Evolutionary conservation across 805 yeast species (phyloP).

Genomic region (Yamadazyma sp.): DNA sequence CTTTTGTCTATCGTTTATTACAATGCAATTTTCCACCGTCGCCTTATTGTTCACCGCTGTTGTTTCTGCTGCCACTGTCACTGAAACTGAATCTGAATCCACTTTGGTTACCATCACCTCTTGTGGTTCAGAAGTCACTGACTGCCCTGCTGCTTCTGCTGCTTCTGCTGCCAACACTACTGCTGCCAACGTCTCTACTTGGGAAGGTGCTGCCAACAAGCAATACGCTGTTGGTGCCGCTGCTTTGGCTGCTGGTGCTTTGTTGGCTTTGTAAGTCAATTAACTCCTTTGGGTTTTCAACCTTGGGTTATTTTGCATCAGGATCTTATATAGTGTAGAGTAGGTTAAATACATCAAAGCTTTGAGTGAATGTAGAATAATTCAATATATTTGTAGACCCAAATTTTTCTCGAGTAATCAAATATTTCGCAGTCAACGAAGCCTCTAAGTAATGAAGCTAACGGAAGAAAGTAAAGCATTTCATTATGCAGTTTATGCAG

Average conservation of each 20-base stretch:
- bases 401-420: neutral
- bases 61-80: constrained; percentile 28
- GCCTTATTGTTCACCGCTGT: constrained; percentile 20
- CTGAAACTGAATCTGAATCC: constrained; percentile 30
- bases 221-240: constrained; percentile 23
- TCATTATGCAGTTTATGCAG: constrained; percentile 58
- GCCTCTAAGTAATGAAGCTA: constrained; percentile 19
- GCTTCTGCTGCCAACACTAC: constrained; percentile 20
- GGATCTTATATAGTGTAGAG: constrained; percentile 8
- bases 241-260: constrained; percentile 25
- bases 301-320: constrained; percentile 7
- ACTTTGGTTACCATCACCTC: constrained; percentile 44
- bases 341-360: constrained; percentile 6
- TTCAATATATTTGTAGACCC: neutral
- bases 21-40: constrained; percentile 39
- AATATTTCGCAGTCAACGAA: constrained; percentile 2
- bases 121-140: constrained; percentile 40
- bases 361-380: constrained; percentile 2
- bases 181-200: constrained; percentile 19
- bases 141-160: constrained; percentile 40
- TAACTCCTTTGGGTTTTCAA: too few species aligned
- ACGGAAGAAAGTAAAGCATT: constrained; percentile 54
- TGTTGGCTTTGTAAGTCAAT: constrained; percentile 17
- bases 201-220: constrained; percentile 21
- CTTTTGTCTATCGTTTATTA: constrained; percentile 17